Evolutionary conservation across 495 filamentous ascomycete species (phyloP).

Genomic region (Evernia prunastri): DNA sequence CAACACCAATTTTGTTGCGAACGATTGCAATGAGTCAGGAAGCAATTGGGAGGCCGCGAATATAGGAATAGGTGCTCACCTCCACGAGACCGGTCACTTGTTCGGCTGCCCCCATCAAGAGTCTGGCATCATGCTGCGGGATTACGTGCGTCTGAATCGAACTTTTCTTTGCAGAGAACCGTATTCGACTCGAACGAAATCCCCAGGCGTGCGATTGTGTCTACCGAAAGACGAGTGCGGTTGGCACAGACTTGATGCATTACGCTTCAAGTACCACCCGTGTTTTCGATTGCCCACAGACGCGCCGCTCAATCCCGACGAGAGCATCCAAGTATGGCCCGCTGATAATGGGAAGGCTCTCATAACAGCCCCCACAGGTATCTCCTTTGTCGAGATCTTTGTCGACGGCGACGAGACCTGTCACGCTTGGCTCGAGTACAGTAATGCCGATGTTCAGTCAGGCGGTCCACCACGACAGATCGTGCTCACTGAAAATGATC

Average conservation of each 20-base stretch:
- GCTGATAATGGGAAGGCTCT: conserved; percentile 75
- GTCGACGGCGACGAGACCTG: conserved; percentile 69
- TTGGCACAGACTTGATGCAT: conserved; percentile 83
- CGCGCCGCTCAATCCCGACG: conserved; percentile 54
- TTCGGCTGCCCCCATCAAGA: conserved; percentile 86
- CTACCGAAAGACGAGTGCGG: conserved; percentile 69
- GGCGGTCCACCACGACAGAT: conserved; percentile 62
- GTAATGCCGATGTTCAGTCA: conserved; percentile 50
- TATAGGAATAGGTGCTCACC: conserved; percentile 83
- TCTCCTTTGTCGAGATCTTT: conserved; percentile 77
- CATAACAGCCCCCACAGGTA: conserved; percentile 71
- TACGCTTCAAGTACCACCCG: conserved; percentile 85
- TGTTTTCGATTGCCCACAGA: conserved; percentile 84
- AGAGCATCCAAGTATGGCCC: conserved; percentile 81
- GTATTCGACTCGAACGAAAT: conserved; percentile 76
- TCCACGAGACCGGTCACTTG: conserved; percentile 82
- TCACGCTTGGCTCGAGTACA: conserved; percentile 71
- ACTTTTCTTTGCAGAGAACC: conserved; percentile 72
- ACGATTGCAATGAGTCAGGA: conserved; percentile 76
- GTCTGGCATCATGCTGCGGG: conserved; percentile 78
- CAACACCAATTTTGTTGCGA: conserved; percentile 71
- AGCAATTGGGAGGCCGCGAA: conserved; percentile 90
- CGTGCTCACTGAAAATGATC: conserved; percentile 64
- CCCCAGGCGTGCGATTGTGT: conserved; percentile 66
- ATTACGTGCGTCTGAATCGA: conserved; percentile 78